phyloP scores from a whole-genome alignment of 2,329 filamentous ascomycete species.

The Neofusicoccum ribis region DNA sequence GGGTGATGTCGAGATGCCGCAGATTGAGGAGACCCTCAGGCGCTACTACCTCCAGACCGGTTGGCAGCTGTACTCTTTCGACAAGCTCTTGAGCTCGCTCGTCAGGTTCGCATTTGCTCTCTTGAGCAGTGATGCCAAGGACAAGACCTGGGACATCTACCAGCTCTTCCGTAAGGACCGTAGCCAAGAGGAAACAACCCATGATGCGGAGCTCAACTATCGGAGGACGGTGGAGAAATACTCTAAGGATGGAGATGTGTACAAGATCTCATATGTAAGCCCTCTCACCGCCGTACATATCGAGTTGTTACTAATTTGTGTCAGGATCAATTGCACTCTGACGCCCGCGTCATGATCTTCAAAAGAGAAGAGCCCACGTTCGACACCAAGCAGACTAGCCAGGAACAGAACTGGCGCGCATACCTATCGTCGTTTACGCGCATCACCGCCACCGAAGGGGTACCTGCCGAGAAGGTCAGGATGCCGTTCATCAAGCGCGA shows the following conservation, averaged over 20 bases:
- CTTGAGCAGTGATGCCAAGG: slow-evolving; percentile 82
- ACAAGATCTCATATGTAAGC: slow-evolving; percentile 87
- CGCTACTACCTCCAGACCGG: slow-evolving; percentile 89
- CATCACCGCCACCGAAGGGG: slow-evolving; percentile 71
- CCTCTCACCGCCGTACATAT: too few relatives aligned
- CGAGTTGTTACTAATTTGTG: slow-evolving; percentile 27
- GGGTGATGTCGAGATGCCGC: slow-evolving; percentile 75
- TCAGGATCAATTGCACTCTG: slow-evolving; percentile 61
- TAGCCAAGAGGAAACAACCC: slow-evolving; percentile 80
- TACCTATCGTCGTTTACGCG: slow-evolving; percentile 92
- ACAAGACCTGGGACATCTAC: slow-evolving; percentile 89
- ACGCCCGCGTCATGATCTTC: slow-evolving; percentile 77
- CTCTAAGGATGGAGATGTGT: slow-evolving; percentile 89
- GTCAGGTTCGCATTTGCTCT: slow-evolving; percentile 80
- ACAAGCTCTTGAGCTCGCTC: slow-evolving; percentile 80
- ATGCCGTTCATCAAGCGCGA: slow-evolving; percentile 46
- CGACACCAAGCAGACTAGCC: slow-evolving; percentile 68
- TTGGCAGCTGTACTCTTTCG: slow-evolving; percentile 91
- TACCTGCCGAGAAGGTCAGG: slow-evolving; percentile 35
- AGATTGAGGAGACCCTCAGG: slow-evolving; percentile 86
- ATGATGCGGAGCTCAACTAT: slow-evolving; percentile 84
- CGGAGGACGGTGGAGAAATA: slow-evolving; percentile 91
- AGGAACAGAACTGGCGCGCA: slow-evolving; percentile 78
- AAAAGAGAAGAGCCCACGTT: slow-evolving; percentile 80
- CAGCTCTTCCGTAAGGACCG: slow-evolving; percentile 82